phyloP scores from a whole-genome alignment of 305 asterid species.

The Fraxinus paxiana region DNA sequence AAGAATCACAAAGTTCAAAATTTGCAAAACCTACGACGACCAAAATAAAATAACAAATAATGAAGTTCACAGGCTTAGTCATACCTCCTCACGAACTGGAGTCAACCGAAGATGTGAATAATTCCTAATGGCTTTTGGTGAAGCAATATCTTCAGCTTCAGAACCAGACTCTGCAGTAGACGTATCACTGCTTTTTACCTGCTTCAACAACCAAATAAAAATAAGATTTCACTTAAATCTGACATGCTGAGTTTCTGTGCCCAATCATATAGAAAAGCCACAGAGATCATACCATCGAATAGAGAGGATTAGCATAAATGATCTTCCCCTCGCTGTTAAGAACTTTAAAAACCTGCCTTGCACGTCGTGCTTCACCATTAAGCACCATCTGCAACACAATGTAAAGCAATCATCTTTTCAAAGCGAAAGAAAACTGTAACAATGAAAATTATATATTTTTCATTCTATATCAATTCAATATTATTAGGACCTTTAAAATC shows the following conservation, averaged over 20 bases:
- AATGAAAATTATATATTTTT: slow-evolving; percentile 9
- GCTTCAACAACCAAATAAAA: slow-evolving; percentile 25
- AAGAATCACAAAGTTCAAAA: not conserved
- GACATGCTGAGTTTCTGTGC: not conserved
- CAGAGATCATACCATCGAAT: slow-evolving; percentile 47
- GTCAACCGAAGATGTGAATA: slow-evolving; percentile 88
- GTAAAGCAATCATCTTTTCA: slow-evolving; percentile 21
- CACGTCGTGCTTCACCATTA: slow-evolving; percentile 76
- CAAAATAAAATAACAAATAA: slow-evolving; percentile 6
- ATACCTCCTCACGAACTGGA: slow-evolving; percentile 97
- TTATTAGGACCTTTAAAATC: slow-evolving; percentile 61
- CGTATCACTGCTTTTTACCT: slow-evolving; percentile 89
- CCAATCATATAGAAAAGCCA: slow-evolving; percentile 2
- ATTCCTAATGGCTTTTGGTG: slow-evolving; percentile 75
- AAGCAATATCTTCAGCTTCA: slow-evolving; percentile 94
- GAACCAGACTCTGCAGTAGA: slow-evolving; percentile 98
- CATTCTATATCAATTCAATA: not conserved
- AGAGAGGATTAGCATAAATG: slow-evolving; percentile 78
- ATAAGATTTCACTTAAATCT: slow-evolving; percentile 13
- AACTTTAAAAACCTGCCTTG: slow-evolving; percentile 87
- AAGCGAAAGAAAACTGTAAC: not conserved
- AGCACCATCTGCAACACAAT: slow-evolving; percentile 65
- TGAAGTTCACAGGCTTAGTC: slow-evolving; percentile 16
- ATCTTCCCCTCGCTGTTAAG: slow-evolving; percentile 90
- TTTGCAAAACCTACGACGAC: slow-evolving; percentile 10